Conservation (phyloP, 345 rosid species). For the Noccaea caerulescens region DNA sequence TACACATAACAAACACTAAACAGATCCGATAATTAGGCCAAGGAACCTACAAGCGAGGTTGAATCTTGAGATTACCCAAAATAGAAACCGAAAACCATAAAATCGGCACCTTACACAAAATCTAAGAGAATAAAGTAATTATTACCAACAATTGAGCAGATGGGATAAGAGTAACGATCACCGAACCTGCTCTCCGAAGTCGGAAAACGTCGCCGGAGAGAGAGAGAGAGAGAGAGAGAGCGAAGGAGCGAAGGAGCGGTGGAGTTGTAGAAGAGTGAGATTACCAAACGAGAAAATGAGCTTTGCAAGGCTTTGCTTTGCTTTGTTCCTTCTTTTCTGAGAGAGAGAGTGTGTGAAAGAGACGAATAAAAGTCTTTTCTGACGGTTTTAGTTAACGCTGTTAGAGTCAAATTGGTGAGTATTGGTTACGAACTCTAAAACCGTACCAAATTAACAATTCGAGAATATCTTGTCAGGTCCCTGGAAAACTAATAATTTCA, state of each 20-base stretch:
- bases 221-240: constrained; percentile 5
- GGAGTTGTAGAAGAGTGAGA: constrained; percentile 24
- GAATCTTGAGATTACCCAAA: constrained; percentile 32
- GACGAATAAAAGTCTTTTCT: constrained; percentile 51
- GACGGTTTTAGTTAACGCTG: constrained; percentile 58
- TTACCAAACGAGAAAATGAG: constrained; percentile 11
- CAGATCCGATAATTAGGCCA: constrained; percentile 66
- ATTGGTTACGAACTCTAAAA: background rate
- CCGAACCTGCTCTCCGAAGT: constrained; percentile 32
- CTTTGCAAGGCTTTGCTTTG: constrained; percentile 29
- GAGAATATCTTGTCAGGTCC: background rate
- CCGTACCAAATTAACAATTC: constrained; percentile 6
- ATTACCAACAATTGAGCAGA: constrained; percentile 12
- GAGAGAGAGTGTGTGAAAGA: constrained; percentile 36
- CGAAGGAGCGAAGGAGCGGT: background rate
- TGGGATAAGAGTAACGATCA: constrained; percentile 10
- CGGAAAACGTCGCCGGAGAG: constrained; percentile 20
- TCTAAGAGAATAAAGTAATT: background rate
- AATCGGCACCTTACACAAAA: constrained; percentile 4
- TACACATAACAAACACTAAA: constrained; percentile 35
- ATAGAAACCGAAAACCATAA: constrained; percentile 28
- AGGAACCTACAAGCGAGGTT: constrained; percentile 29
- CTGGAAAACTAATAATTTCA: no score
- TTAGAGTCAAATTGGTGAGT: constrained; percentile 26
- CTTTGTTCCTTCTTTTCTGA: background rate